A percentile compares a stretch with the other conserved stretches of the same genome.
Evolutionary conservation across 352 stramenopile species (phyloP).

Genomic region (Globisporangium megalacanthum): DNA sequence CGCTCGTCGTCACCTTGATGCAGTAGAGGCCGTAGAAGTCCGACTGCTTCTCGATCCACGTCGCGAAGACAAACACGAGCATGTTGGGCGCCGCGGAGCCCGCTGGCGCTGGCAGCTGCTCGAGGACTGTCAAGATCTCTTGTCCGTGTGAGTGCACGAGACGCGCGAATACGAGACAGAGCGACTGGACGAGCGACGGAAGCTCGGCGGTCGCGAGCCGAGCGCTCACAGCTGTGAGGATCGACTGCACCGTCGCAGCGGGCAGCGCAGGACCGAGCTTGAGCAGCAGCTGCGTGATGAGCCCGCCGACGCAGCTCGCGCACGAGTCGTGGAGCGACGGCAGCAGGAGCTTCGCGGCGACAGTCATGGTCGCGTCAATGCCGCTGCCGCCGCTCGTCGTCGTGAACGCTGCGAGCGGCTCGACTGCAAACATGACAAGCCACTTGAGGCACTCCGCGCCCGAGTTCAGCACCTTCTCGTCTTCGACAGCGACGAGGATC

Average conservation of each 20-base stretch:
- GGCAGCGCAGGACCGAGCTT: conserved; percentile 58
- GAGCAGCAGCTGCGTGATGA: conserved; percentile 79
- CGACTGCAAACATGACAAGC: conserved; percentile 74
- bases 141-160: conserved; percentile 67
- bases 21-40: conserved; percentile 83
- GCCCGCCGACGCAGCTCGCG: conserved; percentile 61
- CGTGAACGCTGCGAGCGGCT: conserved; percentile 50
- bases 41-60: conserved; percentile 79
- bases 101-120: conserved; percentile 49
- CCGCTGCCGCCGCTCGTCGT: conserved; percentile 34
- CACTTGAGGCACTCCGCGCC: conserved; percentile 81
- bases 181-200: conserved; percentile 68
- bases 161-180: conserved; percentile 80
- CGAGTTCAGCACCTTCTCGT: conserved; percentile 72
- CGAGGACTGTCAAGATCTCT: conserved; percentile 65
- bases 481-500: conserved; percentile 52
- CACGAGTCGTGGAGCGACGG: conserved; percentile 62
- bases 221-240: conserved; percentile 61
- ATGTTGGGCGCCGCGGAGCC: conserved; percentile 31
- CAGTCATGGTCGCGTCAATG: conserved; percentile 61
- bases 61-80: conserved; percentile 73
- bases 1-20: conserved; percentile 80
- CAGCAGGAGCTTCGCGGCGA: conserved; percentile 67
- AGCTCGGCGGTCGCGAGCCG: conserved; percentile 63
- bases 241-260: conserved; percentile 61